Conservation (phyloP, 305 asterid species). For the Fraxinus angustifolia region DNA sequence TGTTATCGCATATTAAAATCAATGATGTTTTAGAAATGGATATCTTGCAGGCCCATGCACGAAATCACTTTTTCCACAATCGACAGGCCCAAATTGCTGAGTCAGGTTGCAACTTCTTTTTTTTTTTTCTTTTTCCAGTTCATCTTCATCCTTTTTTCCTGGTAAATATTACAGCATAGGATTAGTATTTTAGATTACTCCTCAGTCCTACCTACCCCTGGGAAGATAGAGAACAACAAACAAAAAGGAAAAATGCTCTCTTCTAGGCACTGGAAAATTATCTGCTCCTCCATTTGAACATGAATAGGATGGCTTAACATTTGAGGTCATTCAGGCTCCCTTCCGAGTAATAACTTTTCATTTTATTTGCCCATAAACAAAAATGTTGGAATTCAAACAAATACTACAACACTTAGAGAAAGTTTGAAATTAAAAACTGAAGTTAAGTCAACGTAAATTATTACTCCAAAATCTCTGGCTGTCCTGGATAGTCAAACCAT, state of each 20-base stretch:
- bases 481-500: not conserved
- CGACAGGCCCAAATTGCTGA: conserved; percentile 50
- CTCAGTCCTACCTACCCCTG: not conserved
- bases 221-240: not conserved
- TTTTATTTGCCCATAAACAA: not conserved
- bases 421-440: not conserved
- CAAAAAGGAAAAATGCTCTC: not conserved
- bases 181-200: not conserved
- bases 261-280: not conserved
- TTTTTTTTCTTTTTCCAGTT: not conserved
- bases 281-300: not conserved
- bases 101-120: conserved; percentile 34
- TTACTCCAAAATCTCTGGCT: not conserved
- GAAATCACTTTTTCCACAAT: conserved; percentile 49
- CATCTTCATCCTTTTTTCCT: conserved; percentile 10
- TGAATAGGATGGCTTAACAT: not conserved
- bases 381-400: not conserved
- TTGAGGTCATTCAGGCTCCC: not conserved
- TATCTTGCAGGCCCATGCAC: conserved; percentile 46
- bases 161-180: not conserved
- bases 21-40: not conserved
- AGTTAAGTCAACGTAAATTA: not conserved
- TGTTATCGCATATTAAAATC: not conserved
- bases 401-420: not conserved
- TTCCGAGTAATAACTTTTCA: not conserved